Base-by-base conservation (phyloP, 768 basidiomycete species). In the Gymnopilus dilepis region DNA sequence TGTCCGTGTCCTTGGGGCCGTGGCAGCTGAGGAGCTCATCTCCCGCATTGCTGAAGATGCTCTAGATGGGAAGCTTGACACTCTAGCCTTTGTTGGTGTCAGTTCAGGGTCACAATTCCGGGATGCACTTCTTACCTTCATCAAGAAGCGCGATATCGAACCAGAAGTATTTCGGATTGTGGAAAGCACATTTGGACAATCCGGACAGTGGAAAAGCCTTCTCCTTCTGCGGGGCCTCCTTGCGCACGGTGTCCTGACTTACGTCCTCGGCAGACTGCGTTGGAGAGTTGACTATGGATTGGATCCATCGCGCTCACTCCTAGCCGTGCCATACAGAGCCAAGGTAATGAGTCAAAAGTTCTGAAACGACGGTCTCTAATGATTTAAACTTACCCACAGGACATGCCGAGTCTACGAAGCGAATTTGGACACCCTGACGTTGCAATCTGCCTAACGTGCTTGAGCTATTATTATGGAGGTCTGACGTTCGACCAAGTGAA, bases 391-490 rank as follows among this genome's bases (percentile, higher is more conserved):
- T 6, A 64, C 30, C 33, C 42, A 30, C 38, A 83, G 62, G 84
- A 85, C 50, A 70, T 78, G 5, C 84, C 84, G 0, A 72, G 81
- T 13, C 61, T 70, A 12, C 72, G 77, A 28, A 77, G 83, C 37
- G 82, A 85, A 50, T 85, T 85, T 47, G 81, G 80, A 5, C 84
- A 85, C 63, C 84, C 84, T 0, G 84, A 86, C 22, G 72, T 84
- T 5, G 74, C 77, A 0, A 70, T 85, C 51, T 58, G 71, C 12
- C 68, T 85, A 54, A 84, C 84, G 0, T 84, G 78, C 55, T 67
- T 85, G 30, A 75, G 74, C 0, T 85, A 84, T 57, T 84, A 84
- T 53, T 84, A 84, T 50, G 68, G 69, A 1, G 84, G 85, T 8
- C 72, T 85, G 6, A 73, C 68, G 1, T 60, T 73, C 11, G 57